Base-by-base conservation (phyloP, 2,329 filamentous ascomycete species). In the Fusarium papillatum region DNA sequence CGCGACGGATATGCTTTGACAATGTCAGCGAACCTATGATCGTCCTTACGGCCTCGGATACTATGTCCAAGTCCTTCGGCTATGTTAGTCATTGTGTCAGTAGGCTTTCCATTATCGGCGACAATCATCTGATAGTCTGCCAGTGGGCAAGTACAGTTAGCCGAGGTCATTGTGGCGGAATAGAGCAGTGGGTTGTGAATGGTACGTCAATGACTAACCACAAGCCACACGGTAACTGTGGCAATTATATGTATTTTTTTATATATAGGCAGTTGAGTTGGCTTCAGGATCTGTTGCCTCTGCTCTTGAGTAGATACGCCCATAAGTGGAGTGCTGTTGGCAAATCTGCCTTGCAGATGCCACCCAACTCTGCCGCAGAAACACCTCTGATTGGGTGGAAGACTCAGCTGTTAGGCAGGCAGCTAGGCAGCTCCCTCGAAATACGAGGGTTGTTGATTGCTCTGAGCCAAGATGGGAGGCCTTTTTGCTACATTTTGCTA, bases 131-230 rank as follows among this genome's bases (percentile, higher is more conserved):
- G 16, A 7, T 31, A 63, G 31, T 7, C 41, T 57, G 16, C 19
- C 16, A 75, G 62, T 2, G 41, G 55, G 19, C 72, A 75, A 10
- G 38, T 8, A 36, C 72, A 75, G 22, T 41, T 7, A 0, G 3
- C 7, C 4, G 5, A 14, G 0, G 38, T 16, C 72, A 74, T 74
- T 16, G 1, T 24, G n/a, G n/a, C 5, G 38, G 4, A 48, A 24
- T 29, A 26, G 31, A 24, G 19, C 13, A 19, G 5, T 41, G 17
- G 38, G 8, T 41, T 41, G 36, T 16, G 10, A 39, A 7, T 29
- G 7, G 36, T 19, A 29, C 8, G 9, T 39, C 8, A 5, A 26
- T 43, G 14, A 13, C 17, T 8, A 41, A 29, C 9, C 1, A 43
- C 24, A 43, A 43, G 17, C 26, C 61, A 48, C 61, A 16, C 7